Base-by-base conservation (phyloP, 169 alveolate species). In the Theileria annulata region DNA sequence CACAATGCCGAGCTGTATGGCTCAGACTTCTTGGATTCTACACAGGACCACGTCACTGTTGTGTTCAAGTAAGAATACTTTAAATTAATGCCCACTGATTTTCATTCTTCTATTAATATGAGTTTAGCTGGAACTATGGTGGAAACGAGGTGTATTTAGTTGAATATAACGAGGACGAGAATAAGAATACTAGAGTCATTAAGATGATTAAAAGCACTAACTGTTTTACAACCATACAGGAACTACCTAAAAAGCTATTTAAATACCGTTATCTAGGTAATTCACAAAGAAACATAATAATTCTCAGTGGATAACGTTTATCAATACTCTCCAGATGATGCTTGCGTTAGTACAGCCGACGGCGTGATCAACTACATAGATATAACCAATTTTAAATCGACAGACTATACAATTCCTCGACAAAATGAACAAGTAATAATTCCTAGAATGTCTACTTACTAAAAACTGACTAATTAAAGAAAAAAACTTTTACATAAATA, bases 81-180 rank as follows among this genome's bases (percentile, higher is more conserved):
- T 12, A 28, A 25, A 56, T 56, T 56, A 56, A 56, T 69, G 27
- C 49, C 6, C 27, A 17, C 2, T 30, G 5, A 72, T 27, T 51
- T 58, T 51, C 8, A 17, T 54, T 28, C 13, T 58, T 30, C 60
- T 31, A 51, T 71, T 21, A 23, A 31, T 21, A 12, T 31, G 15
- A 13, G 9, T 67, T 75, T 30, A 75, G 83, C 63, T 84, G 90
- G 90, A 76, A 47, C 42, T 30, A 76, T n/a, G 90, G 90, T 4
- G 90, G 90, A 13, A 30, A 71, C 4, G 87, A 76, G 28, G 87
- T 84, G 59, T 77, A 84, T 37, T 73, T 84, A 25, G 54, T 82
- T n/a, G 79, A 49, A 19, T 19, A 31, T 17, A 62, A n/a, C 77
- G 48, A 71, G 4, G 51, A 42, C 13, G 84, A 80, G 64, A 70